Base-by-base conservation (phyloP, 352 stramenopile species). In the Elongisporangium undulatum region DNA sequence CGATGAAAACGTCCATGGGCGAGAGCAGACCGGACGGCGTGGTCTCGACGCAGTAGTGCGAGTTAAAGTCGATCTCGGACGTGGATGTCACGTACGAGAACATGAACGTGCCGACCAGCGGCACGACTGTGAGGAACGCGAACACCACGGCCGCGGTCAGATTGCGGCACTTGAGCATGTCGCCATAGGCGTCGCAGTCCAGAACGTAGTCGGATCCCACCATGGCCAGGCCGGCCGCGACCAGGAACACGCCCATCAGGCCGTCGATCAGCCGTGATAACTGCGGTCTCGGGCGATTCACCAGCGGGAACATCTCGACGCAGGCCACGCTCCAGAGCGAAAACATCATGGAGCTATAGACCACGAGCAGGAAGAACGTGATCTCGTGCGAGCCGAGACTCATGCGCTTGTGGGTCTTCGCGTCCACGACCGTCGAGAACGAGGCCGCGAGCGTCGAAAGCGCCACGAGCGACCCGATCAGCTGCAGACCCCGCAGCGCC, bases 81-180 rank as follows among this genome's bases (percentile, higher is more conserved):
- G 55, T 48, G 17, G 58, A 39, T 23, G 49, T 63, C 52, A 68
- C 67, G 53, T 75, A 77, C 13, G 74, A 76, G 15, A 82, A 49
- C 19, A 67, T 51, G 23, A 83, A 51, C 0, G 77, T 77, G 3
- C 58, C 64, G 6, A 67, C 4, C 15, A 83, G 62, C 3, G 69
- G 66, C 41, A 76, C 20, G 3, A 63, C 57, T 24, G 70, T 67
- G 10, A 75, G 17, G 13, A 87, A 66, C 10, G 71, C 51, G 39
- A 82, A 80, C n/a, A 72, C 51, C 9, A 56, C 59, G 1, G 75
- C 67, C 4, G 69, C 49, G 20, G 67, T 71, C 24, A 87, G 50
- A 53, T 82, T 84, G 50, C 21, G 61, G 61, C 77, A 87, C 49
- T 70, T 50, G 53, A 78, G 60, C 51, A 73, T 56, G 38, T 26